Conservation (phyloP, 306 rosid species). For the Dicorynia guianensis region DNA sequence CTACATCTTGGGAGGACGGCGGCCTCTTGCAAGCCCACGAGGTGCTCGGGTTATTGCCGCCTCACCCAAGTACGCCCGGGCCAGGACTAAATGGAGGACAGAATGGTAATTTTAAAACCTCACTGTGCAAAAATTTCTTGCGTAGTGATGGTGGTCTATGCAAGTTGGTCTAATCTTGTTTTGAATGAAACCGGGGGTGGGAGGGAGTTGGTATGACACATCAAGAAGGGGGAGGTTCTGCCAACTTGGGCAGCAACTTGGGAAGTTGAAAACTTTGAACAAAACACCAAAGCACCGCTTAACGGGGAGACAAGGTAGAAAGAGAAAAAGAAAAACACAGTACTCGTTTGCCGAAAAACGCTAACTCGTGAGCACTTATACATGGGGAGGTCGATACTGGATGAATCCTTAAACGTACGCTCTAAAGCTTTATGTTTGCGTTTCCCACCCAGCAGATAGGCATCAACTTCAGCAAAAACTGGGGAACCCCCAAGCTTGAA, state of each 20-base stretch:
- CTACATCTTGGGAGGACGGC: too few species aligned
- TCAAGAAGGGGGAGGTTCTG: not conserved
- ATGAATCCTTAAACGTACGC: constrained; percentile 36
- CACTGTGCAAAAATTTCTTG: not conserved
- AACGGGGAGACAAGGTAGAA: constrained; percentile 27
- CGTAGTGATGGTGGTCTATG: not conserved
- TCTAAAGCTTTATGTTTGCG: not conserved
- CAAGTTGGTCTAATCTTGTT: not conserved
- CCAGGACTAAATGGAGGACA: not conserved
- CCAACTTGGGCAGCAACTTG: constrained; percentile 21
- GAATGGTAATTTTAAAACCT: not conserved
- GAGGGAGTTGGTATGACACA: not conserved
- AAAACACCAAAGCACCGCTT: not conserved
- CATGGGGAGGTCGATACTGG: not conserved
- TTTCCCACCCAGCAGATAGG: not conserved
- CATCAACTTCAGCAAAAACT: not conserved
- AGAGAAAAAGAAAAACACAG: not conserved
- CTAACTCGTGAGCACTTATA: not conserved
- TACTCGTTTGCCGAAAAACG: constrained; percentile 34
- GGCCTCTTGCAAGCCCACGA: not conserved
- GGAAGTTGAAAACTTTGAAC: constrained; percentile 41
- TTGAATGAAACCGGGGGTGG: not conserved
- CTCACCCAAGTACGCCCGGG: not conserved
- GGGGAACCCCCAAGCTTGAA: not conserved
- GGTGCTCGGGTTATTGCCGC: not conserved